Percentiles rank a stretch among this genome's conserved stretches.
Evolutionary conservation across 805 yeast genomes (phyloP).

Genomic region (Brettanomyces bruxellensis): DNA sequence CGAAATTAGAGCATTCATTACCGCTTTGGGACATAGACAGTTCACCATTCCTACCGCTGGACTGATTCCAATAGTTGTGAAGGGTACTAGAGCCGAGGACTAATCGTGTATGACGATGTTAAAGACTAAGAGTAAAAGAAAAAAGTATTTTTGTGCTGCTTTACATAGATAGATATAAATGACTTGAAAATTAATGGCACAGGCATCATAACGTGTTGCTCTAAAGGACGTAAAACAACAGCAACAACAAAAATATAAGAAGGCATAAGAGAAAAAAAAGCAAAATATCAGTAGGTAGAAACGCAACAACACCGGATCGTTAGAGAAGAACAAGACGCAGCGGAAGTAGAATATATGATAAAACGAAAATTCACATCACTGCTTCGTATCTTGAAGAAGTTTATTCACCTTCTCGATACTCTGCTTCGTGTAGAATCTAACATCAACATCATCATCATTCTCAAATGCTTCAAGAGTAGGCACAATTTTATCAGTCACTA

Average conservation of each 20-base stretch:
- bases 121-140: neutral
- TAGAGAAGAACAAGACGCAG: too few species aligned
- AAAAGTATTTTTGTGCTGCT: neutral
- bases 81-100: conserved; percentile 25
- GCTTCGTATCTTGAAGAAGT: conserved; percentile 8
- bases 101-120: neutral
- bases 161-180: neutral
- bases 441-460: conserved; percentile 80
- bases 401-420: conserved; percentile 21
- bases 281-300: neutral
- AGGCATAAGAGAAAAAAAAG: neutral
- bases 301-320: too few species aligned
- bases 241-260: neutral
- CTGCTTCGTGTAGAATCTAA: conserved; percentile 71
- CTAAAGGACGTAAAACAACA: neutral
- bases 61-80: conserved; percentile 51
- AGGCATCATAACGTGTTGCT: neutral
- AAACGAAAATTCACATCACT: neutral
- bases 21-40: conserved; percentile 45
- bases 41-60: conserved; percentile 58
- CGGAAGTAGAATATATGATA: neutral
- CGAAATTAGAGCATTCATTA: conserved; percentile 41
- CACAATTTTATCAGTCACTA: conserved; percentile 43
- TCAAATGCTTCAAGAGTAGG: conserved; percentile 59
- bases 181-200: neutral